A percentile compares a stretch with the other conserved stretches of the same genome.
Evolutionary conservation across 2,329 filamentous ascomycete genomes (phyloP).

Genomic region (Scleromitrula shiraiana): DNA sequence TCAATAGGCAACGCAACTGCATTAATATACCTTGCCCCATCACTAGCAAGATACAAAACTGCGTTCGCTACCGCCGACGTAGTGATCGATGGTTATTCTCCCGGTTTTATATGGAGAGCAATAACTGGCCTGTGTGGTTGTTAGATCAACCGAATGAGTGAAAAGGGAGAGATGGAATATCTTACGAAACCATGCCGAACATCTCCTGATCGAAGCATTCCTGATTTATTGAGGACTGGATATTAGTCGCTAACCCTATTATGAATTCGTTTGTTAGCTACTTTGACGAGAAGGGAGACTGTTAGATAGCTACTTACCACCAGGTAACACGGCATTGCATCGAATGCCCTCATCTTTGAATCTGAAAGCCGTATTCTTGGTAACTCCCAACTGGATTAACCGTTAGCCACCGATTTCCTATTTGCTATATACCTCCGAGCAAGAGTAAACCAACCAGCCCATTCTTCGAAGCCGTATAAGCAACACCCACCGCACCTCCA

Average conservation of each 20-base stretch:
- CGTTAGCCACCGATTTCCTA: neutral
- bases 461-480: slow-evolving; percentile 39
- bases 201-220: neutral
- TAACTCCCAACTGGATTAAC: slow-evolving; percentile 33
- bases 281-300: neutral
- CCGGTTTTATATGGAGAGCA: slow-evolving; percentile 26
- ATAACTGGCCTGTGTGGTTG: slow-evolving; percentile 23
- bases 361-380: slow-evolving; percentile 40
- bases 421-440: neutral
- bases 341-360: slow-evolving; percentile 38
- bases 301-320: slow-evolving; percentile 19
- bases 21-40: slow-evolving; percentile 31
- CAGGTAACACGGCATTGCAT: slow-evolving; percentile 39
- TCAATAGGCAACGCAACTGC: slow-evolving; percentile 32
- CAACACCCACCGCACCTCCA: slow-evolving; percentile 35
- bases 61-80: slow-evolving; percentile 31
- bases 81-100: slow-evolving; percentile 22
- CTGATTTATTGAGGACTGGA: neutral
- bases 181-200: neutral
- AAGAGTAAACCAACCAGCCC: slow-evolving; percentile 31
- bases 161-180: neutral
- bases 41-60: slow-evolving; percentile 32
- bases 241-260: neutral
- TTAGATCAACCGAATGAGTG: neutral
- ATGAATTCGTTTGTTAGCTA: neutral